Evolutionary conservation across 495 filamentous ascomycete genomes (phyloP).

Genomic region (Penicillium robsamsonii): DNA sequence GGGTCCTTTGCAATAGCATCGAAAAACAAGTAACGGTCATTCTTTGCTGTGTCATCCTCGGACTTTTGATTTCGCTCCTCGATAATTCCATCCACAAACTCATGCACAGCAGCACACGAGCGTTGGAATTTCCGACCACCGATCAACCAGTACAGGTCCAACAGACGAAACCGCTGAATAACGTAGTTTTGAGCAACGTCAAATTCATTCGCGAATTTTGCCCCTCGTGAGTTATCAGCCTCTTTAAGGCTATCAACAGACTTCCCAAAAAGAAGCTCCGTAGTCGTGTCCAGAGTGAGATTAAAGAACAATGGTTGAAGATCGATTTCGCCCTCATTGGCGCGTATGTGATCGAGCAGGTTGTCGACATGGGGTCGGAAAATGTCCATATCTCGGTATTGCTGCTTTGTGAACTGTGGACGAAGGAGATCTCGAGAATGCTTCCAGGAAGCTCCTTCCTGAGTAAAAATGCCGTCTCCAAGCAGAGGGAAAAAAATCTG

Average conservation of each 20-base stretch:
- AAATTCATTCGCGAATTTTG: constrained; percentile 35
- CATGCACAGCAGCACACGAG: constrained; percentile 46
- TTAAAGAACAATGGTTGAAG: constrained; percentile 51
- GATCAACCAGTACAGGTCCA: constrained; percentile 49
- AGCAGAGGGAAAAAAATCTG: constrained; percentile 8
- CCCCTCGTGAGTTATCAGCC: constrained; percentile 1
- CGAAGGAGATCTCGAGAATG: constrained; percentile 50
- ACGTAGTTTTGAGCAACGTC: constrained; percentile 46
- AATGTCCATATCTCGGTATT: neutral
- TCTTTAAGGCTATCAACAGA: constrained; percentile 31
- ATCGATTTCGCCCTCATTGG: constrained; percentile 27
- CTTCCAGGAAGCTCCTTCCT: constrained; percentile 52
- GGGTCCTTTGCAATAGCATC: neutral
- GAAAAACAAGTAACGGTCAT: constrained; percentile 7
- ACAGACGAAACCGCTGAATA: constrained; percentile 39
- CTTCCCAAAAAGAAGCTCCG: constrained; percentile 50
- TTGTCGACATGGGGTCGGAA: neutral
- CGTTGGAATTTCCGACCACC: constrained; percentile 39
- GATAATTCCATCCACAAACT: constrained; percentile 33
- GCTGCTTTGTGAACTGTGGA: constrained; percentile 15
- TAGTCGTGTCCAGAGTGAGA: constrained; percentile 50
- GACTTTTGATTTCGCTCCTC: constrained; percentile 6
- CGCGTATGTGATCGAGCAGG: neutral
- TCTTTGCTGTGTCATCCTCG: too few relatives aligned
- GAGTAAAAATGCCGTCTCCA: constrained; percentile 54